These are phyloP conservation scores for Phytophthora uliginosa DNA, from an alignment of 352 stramenopile genomes.

Conservation along the genomic window DNA sequence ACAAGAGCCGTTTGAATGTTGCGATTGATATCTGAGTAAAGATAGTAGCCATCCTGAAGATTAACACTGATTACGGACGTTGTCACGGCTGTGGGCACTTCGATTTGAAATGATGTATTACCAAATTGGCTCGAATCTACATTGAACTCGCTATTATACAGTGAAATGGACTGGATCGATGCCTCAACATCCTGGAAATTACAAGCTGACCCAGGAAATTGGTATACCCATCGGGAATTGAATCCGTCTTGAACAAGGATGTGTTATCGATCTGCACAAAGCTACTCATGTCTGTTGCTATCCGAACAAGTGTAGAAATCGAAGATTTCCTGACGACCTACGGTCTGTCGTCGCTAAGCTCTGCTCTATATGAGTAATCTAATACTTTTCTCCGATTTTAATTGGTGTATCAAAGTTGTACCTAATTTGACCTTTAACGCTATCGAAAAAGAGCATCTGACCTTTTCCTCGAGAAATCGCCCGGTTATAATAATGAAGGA, in stretches of 20 bases:
- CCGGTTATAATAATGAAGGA: not conserved
- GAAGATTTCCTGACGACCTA: too few species aligned
- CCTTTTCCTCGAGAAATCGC: conserved; percentile 1
- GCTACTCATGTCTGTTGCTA: too few species aligned
- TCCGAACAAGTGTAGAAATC: too few species aligned
- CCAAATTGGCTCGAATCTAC: conserved; percentile 6
- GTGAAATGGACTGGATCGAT: too few species aligned
- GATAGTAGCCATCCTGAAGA: conserved; percentile 10
- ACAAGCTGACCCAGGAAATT: not conserved
- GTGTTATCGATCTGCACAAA: too few species aligned
- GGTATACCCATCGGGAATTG: too few species aligned
- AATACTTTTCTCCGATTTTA: not conserved
- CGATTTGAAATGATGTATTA: conserved; percentile 15
- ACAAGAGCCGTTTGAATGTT: conserved; percentile 17
- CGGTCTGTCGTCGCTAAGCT: too few species aligned
- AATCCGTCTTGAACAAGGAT: too few species aligned
- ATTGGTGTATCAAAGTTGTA: conserved; percentile 14
- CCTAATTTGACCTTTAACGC: conserved; percentile 13
- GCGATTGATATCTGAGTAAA: conserved; percentile 3
- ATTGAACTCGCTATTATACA: conserved; percentile 16
- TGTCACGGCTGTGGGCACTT: conserved; percentile 18
- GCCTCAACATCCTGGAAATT: not conserved
- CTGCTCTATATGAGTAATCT: not conserved
- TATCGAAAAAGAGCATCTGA: conserved; percentile 4
- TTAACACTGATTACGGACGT: conserved; percentile 2